Percentiles rank a stretch among this genome's conserved stretches.
Conservation (phyloP, 1,284 basidiomycete genomes). For the Cutaneotrichosporon spelunceum region DNA sequence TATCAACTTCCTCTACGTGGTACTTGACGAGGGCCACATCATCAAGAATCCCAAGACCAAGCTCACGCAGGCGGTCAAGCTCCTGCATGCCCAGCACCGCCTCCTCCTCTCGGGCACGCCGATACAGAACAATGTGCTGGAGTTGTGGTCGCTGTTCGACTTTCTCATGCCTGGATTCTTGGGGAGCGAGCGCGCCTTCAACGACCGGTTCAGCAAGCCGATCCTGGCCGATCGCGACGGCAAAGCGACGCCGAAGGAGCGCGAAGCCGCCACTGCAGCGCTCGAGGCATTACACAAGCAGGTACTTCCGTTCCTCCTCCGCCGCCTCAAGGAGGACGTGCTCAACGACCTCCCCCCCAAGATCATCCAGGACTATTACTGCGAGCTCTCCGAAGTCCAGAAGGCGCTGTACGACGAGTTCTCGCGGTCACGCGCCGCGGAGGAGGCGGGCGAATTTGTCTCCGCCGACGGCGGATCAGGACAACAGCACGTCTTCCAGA, state of each 20-base stretch:
- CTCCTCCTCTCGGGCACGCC: slow-evolving; percentile 95
- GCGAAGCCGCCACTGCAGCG: slow-evolving; percentile 92
- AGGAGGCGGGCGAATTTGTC: slow-evolving; percentile 64
- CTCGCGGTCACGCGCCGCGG: slow-evolving; percentile 70
- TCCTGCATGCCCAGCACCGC: slow-evolving; percentile 83
- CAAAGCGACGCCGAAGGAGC: slow-evolving; percentile 78
- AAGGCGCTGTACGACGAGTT: slow-evolving; percentile 92
- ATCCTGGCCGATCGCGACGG: slow-evolving; percentile 93
- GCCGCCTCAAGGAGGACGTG: slow-evolving; percentile 96
- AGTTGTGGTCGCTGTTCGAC: slow-evolving; percentile 98
- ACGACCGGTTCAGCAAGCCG: slow-evolving; percentile 92
- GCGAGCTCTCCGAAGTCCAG: slow-evolving; percentile 92
- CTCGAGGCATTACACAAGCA: slow-evolving; percentile 97
- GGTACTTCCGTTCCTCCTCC: slow-evolving; percentile 95
- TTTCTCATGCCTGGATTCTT: slow-evolving; percentile 99
- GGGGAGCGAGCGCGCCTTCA: slow-evolving; percentile 91
- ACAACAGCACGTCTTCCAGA: slow-evolving; percentile 90
- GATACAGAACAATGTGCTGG: slow-evolving; percentile 98
- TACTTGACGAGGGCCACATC: slow-evolving; percentile 96
- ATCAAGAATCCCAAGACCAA: slow-evolving; percentile 99
- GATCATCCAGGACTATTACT: slow-evolving; percentile 99
- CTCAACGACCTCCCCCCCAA: slow-evolving; percentile 94
- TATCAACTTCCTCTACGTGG: slow-evolving; percentile 89
- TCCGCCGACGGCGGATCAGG: slow-evolving; percentile 49
- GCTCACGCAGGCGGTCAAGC: slow-evolving; percentile 93